Evolutionary conservation across 108 stramenopile species (phyloP), one percentile per base, ranked within the genome.

Genomic region (Nitzschia palea): DNA sequence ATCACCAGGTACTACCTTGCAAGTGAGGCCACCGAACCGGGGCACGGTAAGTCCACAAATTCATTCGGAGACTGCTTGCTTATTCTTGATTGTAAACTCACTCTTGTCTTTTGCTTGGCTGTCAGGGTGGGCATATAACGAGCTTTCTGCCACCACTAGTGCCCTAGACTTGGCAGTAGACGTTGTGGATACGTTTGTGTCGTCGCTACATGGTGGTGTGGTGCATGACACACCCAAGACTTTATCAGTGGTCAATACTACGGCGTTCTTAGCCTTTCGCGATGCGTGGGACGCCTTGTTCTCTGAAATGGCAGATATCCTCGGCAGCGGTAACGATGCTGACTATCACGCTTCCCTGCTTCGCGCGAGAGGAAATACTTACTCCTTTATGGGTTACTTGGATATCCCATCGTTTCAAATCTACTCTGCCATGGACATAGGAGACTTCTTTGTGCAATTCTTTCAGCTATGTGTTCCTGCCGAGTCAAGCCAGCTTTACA

Each of bases 211-310:
- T 44, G 25, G 25, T 32, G 2, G 3, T 44, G 47, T 4, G 23
- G 9, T 15, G 5, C 61, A 62, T 44, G 36, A 22, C 8, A 50
- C 61, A 48, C 61, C 61, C 37, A 62, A 62, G 61, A 62, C 61
- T 14, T 44, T 62, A 9, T 5, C 61, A 12, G 5, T 62, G 20
- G 43, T 44, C 20, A 18, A 62, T 28, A 40, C 29, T 12, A 28
- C 42, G 4, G 23, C 10, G 6, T 62, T 44, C 47, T 15, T 30
- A 25, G 42, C 44, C 14, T 62, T 62, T 44, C 15, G 10, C 8
- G 47, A 22, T 12, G 61, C 61, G 25, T 62, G 23, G 23, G 27
- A 48, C 8, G 42, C 12, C 23, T 15, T 56, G 10, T 30, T 9
- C 10, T 12, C 25, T 15, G 55, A 56, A 31, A 28, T 56, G 12